Base-by-base conservation (phyloP, 306 rosid species). In the Quercus wislizeni region DNA sequence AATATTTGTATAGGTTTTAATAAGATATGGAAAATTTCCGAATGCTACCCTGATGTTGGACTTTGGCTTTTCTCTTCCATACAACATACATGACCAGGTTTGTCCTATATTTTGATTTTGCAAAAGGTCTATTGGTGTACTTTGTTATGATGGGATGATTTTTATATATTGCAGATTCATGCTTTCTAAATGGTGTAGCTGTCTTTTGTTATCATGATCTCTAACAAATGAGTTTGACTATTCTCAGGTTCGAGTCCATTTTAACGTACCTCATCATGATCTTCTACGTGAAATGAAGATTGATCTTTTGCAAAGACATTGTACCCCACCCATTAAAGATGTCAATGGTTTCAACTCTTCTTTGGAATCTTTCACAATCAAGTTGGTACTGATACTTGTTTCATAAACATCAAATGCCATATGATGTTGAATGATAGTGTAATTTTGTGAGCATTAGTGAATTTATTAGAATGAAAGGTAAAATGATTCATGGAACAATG, bases 21-120 rank as follows among this genome's bases (percentile, higher is more conserved):
- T 91, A 86, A 90, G 92, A 72, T 90, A 91, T 63, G 98, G 98
- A 74, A 90, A 91, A 57, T 91, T 91, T 88, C 79, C 95, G 76
- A 91, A 91, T 81, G 91, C 92, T 76, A 90, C 92, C 76, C 81
- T 93, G 82, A 74, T 90, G 83, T 81, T 91, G 88, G 97, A 93
- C 83, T 91, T 91, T 80, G 97, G 98, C 80, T 93, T 93, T 86
- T 81, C 97, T 41, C 83, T 93, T 75, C 90, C 95, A 5, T 55
- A 78, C 87, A 93, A 91, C 89, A 81, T 74, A 73, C 84, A 91
- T 51, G 98, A 90, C 69, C 79, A 93, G 97, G 98, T 91, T 78
- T 51, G 87, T 65, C 76, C 71, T 83, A 61, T 43, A 73, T 77
- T 78, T 76, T 21, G 62, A 78, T 46, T 71, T 79, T 74, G 30